Evolutionary conservation across 768 basidiomycete species (phyloP).

Genomic region (Trametes gibbosa): DNA sequence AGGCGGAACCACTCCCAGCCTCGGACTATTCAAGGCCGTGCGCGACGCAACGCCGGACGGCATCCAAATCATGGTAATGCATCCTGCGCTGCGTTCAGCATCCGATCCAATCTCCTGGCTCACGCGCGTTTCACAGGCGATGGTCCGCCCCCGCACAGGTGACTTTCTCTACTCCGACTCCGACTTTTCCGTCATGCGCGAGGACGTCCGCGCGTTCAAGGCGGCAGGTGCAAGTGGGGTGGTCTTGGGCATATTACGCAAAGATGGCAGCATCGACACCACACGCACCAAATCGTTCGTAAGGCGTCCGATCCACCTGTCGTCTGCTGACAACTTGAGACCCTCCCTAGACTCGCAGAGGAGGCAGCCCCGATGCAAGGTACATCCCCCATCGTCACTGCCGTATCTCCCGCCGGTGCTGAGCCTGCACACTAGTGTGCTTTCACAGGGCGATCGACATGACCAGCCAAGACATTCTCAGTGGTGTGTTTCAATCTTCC

Average conservation of each 20-base stretch:
- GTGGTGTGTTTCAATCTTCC: conserved; percentile 40
- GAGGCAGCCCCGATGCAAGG: conserved; percentile 64
- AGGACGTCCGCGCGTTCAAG: conserved; percentile 67
- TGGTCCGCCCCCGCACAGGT: conserved; percentile 78
- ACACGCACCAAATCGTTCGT: conserved; percentile 53
- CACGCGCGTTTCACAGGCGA: conserved; percentile 44
- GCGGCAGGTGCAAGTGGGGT: conserved; percentile 57
- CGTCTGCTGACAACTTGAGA: background rate
- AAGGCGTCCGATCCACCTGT: background rate
- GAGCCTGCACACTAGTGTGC: conserved; percentile 47
- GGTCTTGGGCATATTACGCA: conserved; percentile 61
- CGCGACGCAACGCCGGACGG: conserved; percentile 42
- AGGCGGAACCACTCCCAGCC: conserved; percentile 79
- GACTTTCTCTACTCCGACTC: conserved; percentile 71
- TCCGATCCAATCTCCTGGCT: background rate
- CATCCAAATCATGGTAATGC: conserved; percentile 64
- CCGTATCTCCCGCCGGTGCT: background rate
- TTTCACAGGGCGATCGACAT: conserved; percentile 83
- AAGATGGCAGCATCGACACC: conserved; percentile 58
- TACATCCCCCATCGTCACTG: conserved; percentile 22
- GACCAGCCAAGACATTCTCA: conserved; percentile 46
- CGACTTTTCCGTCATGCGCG: conserved; percentile 72
- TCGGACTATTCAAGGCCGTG: conserved; percentile 68
- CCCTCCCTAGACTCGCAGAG: conserved; percentile 46
- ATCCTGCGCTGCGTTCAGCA: background rate